Evolutionary conservation across 1,284 basidiomycete genomes (phyloP).

Genomic region (Cutaneotrichosporon sp.): DNA sequence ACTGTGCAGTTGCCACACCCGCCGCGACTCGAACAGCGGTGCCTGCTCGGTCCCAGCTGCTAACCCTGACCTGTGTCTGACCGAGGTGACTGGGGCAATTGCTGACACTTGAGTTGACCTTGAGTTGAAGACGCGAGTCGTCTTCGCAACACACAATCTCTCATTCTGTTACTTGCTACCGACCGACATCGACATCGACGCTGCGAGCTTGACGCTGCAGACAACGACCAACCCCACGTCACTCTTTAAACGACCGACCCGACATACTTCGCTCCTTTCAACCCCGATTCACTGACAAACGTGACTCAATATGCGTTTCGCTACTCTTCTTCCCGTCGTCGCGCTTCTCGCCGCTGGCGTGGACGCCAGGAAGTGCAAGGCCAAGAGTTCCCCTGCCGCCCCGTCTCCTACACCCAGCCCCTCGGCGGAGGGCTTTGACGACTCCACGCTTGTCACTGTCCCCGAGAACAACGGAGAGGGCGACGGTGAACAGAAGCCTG

Average conservation of each 20-base stretch:
- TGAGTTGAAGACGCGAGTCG: no score
- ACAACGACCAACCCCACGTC: background rate
- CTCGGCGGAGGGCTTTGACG: background rate
- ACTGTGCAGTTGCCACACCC: no score
- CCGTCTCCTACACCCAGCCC: background rate
- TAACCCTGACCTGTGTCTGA: no score
- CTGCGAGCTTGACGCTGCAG: background rate
- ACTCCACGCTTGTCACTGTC: no score
- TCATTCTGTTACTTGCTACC: no score
- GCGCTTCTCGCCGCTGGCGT: background rate
- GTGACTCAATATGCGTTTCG: background rate
- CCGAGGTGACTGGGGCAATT: no score
- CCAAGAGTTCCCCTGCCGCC: background rate
- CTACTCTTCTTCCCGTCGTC: background rate
- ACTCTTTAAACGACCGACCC: background rate
- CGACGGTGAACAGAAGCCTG: background rate
- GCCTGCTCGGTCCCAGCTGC: no score
- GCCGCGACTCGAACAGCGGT: no score
- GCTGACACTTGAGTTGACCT: no score
- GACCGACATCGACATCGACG: no score
- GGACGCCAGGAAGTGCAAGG: slow-evolving; percentile 1
- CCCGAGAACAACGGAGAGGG: background rate
- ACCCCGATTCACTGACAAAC: background rate
- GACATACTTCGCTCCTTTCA: background rate
- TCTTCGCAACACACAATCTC: background rate